Evolutionary conservation across 2,329 filamentous ascomycete genomes (phyloP), one percentile per base, ranked within the genome.

Genomic region (Metarhizium album): DNA sequence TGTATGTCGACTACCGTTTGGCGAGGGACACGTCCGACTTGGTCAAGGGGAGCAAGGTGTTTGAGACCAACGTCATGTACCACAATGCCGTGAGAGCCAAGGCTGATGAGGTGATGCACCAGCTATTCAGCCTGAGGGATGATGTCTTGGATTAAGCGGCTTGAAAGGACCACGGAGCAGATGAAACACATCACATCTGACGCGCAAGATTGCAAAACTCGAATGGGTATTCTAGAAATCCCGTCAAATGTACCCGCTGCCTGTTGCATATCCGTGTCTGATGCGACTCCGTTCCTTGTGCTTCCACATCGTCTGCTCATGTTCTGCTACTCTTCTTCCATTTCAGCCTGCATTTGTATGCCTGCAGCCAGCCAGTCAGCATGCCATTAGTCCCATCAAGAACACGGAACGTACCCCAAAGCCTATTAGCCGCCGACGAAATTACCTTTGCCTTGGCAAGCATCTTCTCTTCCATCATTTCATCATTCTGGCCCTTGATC

Each of bases 1-100:
- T 96, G 87, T 96, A 94, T 61, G 90, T 97, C 29, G 86, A 94
- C 61, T 86, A 80, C 58, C 80, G 80, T 6, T 70, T 90, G 50
- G 85, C 87, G 8, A 76, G 79, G 59, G 80, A 86, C 58, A 94
- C 89, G 16, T 88, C 87, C 9, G 71, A 70, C 40, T 78, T 83
- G 61, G 86, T 96, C 63, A 84, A 80, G 63, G 83, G 82, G 1
- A 84, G 81, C 63, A 90, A 88, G 70, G 82, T 87, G 40, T 93
- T 85, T 59, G 80, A 93, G 62, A 95, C 89, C 38, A 96, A 95
- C 64, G 74, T 77, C 23, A 80, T 95, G 75, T 93, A 93, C 62
- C 91, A 97, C 67, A 85, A 93, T 62, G 91, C 86, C 0, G 65
- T 96, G 42, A 76, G 87, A 53, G 75, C 76, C 48, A 86, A 81